These are phyloP conservation scores for Eimeria sp. DNA, from an alignment of 169 alveolate genomes.

Conservation along the genomic window DNA sequence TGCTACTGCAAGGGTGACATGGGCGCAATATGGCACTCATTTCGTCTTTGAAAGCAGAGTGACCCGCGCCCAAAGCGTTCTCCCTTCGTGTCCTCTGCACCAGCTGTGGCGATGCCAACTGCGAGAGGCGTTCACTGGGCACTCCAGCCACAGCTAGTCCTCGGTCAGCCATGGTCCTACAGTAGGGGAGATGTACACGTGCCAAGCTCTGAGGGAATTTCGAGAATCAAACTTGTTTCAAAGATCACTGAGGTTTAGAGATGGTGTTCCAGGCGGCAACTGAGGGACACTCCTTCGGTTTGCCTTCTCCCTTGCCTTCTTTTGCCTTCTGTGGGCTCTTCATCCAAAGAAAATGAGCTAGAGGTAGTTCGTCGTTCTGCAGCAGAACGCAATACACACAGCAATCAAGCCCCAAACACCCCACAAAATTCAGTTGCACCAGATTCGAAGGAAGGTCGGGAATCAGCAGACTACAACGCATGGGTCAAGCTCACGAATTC, in stretches of 20 bases:
- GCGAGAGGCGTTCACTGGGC: slow-evolving; percentile 70
- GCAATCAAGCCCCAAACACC: background rate
- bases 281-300: too few relatives aligned
- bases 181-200: background rate
- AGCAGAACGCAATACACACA: slow-evolving; percentile 2
- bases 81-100: background rate
- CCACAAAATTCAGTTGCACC: background rate
- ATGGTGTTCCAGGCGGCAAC: background rate
- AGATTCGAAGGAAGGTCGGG: background rate
- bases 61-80: background rate
- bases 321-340: slow-evolving; percentile 9
- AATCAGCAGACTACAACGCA: background rate
- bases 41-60: slow-evolving; percentile 42
- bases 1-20: background rate
- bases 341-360: background rate
- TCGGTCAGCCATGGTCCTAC: background rate
- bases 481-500: too few relatives aligned
- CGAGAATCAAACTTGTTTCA: background rate
- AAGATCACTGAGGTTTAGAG: background rate
- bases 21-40: slow-evolving; percentile 49
- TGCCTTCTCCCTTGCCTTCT: background rate
- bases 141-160: slow-evolving; percentile 37
- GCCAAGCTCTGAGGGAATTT: background rate
- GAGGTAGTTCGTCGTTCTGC: background rate
- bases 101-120: slow-evolving; percentile 73